A percentile compares a stretch with the other conserved stretches of the same genome.
These are phyloP conservation scores for Talaromyces trachyspermus DNA, from an alignment of 495 filamentous ascomycete species.

Conservation along the genomic window DNA sequence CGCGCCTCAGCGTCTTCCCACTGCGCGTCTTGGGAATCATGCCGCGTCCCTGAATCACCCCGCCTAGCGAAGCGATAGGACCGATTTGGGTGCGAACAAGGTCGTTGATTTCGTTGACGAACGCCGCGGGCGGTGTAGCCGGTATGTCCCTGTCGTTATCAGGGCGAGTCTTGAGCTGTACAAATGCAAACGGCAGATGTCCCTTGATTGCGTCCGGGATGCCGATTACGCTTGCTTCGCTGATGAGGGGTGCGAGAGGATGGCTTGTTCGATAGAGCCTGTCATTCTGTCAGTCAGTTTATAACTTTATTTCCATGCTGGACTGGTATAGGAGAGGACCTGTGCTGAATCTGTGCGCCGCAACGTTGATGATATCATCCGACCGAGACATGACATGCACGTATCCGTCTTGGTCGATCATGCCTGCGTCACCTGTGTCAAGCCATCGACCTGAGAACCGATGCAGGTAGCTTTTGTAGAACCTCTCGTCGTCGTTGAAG, in stretches of 20 bases:
- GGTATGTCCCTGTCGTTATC: slow-evolving; percentile 22
- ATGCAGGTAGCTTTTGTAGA: slow-evolving; percentile 74
- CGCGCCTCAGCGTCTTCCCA: slow-evolving; percentile 78
- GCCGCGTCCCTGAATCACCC: slow-evolving; percentile 75
- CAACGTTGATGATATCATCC: slow-evolving; percentile 94
- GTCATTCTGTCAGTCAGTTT: slow-evolving; percentile 5
- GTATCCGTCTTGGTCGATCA: slow-evolving; percentile 76
- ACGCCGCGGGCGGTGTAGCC: slow-evolving; percentile 37
- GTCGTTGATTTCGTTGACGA: slow-evolving; percentile 53
- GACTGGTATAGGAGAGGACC: slow-evolving; percentile 33
- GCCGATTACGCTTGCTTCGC: slow-evolving; percentile 76
- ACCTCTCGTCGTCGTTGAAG: slow-evolving; percentile 75
- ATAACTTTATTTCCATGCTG: not conserved
- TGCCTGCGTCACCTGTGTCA: slow-evolving; percentile 85
- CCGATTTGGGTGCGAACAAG: slow-evolving; percentile 78
- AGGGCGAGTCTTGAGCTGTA: slow-evolving; percentile 46
- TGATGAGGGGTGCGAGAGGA: slow-evolving; percentile 71
- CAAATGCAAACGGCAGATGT: slow-evolving; percentile 84
- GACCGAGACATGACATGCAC: slow-evolving; percentile 78
- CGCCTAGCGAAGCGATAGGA: slow-evolving; percentile 74
- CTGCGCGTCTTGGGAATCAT: slow-evolving; percentile 89
- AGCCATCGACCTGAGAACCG: slow-evolving; percentile 74
- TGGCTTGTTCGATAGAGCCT: slow-evolving; percentile 84
- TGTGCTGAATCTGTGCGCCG: slow-evolving; percentile 85
- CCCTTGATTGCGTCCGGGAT: slow-evolving; percentile 83